A percentile compares a stretch with the other conserved stretches of the same genome.
These are phyloP conservation scores for Suillus hirtellus DNA, from an alignment of 768 basidiomycete species.

Conservation along the genomic window DNA sequence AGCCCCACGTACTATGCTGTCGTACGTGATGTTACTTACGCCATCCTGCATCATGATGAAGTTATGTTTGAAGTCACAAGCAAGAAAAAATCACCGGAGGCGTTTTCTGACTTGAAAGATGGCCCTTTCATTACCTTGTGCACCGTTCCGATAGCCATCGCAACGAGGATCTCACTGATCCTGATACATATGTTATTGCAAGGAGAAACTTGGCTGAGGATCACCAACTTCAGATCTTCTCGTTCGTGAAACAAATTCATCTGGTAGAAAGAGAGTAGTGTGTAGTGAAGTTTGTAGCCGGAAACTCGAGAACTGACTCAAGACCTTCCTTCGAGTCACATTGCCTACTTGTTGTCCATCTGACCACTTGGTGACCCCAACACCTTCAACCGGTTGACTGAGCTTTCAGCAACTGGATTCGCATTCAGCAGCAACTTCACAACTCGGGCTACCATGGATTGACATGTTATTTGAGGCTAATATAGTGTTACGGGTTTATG, in stretches of 20 bases:
- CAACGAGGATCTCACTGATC: background rate
- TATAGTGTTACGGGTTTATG: constrained; percentile 25
- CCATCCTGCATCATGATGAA: background rate
- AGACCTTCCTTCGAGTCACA: background rate
- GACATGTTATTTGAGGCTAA: background rate
- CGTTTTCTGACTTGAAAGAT: background rate
- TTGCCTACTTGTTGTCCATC: background rate
- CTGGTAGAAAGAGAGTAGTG: background rate
- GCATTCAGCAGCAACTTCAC: background rate
- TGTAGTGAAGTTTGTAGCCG: background rate
- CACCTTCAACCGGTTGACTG: background rate
- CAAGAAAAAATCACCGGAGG: background rate
- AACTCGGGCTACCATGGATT: background rate
- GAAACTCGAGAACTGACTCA: background rate
- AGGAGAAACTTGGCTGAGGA: background rate
- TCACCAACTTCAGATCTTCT: background rate
- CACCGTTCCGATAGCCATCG: background rate
- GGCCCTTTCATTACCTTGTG: background rate
- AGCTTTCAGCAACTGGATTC: background rate
- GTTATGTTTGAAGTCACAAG: background rate
- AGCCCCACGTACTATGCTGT: background rate
- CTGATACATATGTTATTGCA: background rate
- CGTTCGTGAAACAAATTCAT: background rate
- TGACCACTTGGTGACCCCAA: background rate
- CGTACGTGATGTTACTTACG: background rate